Evolutionary conservation across 768 basidiomycete genomes (phyloP), one percentile per base, ranked within the genome.

Genomic region (Xerocomus spinulosus): DNA sequence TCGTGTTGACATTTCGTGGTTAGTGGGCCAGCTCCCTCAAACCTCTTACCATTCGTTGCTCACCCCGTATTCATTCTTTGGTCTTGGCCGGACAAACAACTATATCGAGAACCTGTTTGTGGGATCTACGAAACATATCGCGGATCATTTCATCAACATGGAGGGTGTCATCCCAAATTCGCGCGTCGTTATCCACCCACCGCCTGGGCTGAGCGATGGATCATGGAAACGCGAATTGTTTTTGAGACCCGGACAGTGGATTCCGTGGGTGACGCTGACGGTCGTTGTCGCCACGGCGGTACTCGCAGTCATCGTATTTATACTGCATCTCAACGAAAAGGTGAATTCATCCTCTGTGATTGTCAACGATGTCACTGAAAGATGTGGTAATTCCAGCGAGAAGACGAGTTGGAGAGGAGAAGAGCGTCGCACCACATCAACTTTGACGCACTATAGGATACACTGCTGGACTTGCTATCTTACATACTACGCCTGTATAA

Each of bases 51-150:
- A 95, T 45, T 76, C 94, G 13, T 77, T 98, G 9, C 80, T 85
- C 46, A 85, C 91, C 1, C 96, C 96, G 1, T 98, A 97, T 61
- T 81, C 92, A 2, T 96, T 93, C 77, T 90, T 98, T 61, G 95
- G 96, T 1, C 82, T 99, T 8, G 96, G 95, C 0, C 82, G 96
- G 34, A 98, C 94, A 14, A 99, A 99, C 68, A 99, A 99, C 66
- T 99, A 99, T 69, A 93, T 99, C 59, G 96, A 99, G 75, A 97
- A 97, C 66, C 77, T 99, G 2, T 96, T 96, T 63, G 89, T 98
- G 17, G 96, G 96, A 14, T 85, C 92, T 4, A 95, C 93, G 6
- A 76, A 88, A 25, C 83, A 90, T 50, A 65, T 74, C 0, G 63
- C 73, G 29, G 62, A 82, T 28, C 91, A 95, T 61, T 91, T 76